These are phyloP conservation scores for Paralagenidium karlingii DNA, from an alignment of 352 stramenopile species.

Conservation along the genomic window DNA sequence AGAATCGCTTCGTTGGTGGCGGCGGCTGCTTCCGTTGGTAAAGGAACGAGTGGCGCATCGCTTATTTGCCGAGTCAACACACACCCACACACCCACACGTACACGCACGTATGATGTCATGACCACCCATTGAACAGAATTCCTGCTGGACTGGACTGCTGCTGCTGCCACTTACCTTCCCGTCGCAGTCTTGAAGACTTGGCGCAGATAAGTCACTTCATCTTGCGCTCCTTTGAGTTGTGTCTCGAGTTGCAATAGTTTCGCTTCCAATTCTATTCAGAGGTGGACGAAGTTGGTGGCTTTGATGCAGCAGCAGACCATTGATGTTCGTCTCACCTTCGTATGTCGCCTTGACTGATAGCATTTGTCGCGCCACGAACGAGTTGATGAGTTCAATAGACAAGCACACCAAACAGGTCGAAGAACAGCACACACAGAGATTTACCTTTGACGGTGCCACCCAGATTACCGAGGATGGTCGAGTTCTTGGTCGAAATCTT, in stretches of 20 bases:
- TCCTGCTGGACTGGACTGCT: background rate
- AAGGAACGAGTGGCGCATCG: constrained; percentile 18
- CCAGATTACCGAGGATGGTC: constrained; percentile 49
- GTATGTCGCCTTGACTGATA: constrained; percentile 32
- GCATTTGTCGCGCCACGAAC: background rate
- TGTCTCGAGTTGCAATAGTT: constrained; percentile 29
- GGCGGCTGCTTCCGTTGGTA: constrained; percentile 2
- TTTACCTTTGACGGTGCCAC: constrained; percentile 24
- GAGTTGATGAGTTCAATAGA: background rate
- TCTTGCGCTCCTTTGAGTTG: constrained; percentile 19
- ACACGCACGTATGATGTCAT: background rate
- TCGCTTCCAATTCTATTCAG: constrained; percentile 32
- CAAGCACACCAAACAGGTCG: background rate
- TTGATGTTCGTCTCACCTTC: constrained; percentile 5
- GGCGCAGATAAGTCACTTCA: constrained; percentile 31
- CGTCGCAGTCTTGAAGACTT: constrained; percentile 30
- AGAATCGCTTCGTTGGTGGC: constrained; percentile 26
- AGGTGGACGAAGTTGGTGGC: background rate
- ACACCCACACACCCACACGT: no score
- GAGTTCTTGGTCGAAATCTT: constrained; percentile 66
- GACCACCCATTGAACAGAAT: background rate
- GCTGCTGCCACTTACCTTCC: constrained; percentile 42
- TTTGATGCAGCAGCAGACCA: background rate
- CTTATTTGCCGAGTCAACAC: no score
- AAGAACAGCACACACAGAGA: constrained; percentile 1